phyloP scores from a whole-genome alignment of 352 stramenopile genomes.

The Globisporangium viniferum region DNA sequence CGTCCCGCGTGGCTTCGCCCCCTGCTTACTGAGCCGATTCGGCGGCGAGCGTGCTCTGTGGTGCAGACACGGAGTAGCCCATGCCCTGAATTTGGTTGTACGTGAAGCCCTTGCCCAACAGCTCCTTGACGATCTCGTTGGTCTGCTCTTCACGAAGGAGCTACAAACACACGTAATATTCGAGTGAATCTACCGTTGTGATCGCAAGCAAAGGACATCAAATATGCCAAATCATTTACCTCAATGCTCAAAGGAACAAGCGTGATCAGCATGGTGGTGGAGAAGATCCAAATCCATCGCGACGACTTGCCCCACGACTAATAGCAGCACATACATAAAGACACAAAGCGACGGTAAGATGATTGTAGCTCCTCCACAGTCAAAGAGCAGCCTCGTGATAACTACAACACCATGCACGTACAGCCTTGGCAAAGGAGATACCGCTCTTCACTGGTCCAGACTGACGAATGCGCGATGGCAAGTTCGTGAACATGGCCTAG shows the following conservation, averaged over 20 bases:
- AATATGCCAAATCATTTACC: constrained; percentile 25
- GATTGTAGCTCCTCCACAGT: not conserved
- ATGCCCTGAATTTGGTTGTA: constrained; percentile 85
- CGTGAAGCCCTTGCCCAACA: constrained; percentile 77
- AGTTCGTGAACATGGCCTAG: constrained; percentile 62
- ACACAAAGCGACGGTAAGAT: constrained; percentile 1
- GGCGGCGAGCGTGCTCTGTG: constrained; percentile 57
- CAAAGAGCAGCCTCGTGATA: not conserved
- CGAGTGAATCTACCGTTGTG: not conserved
- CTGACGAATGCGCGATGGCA: constrained; percentile 65
- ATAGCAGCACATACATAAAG: constrained; percentile 9
- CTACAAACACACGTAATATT: constrained; percentile 22
- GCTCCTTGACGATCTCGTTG: constrained; percentile 81
- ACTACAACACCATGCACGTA: constrained; percentile 15
- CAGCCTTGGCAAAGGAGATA: constrained; percentile 55
- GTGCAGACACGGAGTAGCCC: constrained; percentile 73
- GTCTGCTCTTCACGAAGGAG: constrained; percentile 81
- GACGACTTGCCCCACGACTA: constrained; percentile 58
- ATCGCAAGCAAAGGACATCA: not conserved
- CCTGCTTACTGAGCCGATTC: constrained; percentile 42
- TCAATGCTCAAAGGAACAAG: constrained; percentile 85
- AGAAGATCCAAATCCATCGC: constrained; percentile 79
- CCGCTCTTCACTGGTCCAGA: constrained; percentile 59
- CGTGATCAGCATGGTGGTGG: constrained; percentile 81
- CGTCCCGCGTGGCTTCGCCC: not conserved